A percentile compares a stretch with the other conserved stretches of the same genome.
Conservation (phyloP, 2,329 filamentous ascomycete genomes). For the Tolypocladium inflatum region DNA sequence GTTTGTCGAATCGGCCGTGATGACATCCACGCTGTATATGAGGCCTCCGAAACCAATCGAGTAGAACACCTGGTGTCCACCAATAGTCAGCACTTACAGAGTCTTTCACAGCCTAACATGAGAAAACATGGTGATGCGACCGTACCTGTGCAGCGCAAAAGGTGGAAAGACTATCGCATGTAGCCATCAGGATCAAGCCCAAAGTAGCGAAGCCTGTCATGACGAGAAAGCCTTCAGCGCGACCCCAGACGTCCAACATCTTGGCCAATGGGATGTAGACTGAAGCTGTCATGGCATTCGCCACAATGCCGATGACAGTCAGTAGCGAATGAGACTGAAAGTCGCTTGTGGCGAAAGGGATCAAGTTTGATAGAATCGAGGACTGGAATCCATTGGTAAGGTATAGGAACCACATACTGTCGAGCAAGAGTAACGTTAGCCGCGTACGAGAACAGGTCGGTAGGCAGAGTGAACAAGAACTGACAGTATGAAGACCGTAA, state of each 20-base stretch:
- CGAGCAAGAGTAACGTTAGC: conserved; percentile 3
- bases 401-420: conserved; percentile 36
- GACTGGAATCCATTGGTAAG: conserved; percentile 39
- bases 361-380: conserved; percentile 29
- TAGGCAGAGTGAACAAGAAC: conserved; percentile 2
- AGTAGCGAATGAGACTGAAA: conserved; percentile 44
- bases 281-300: conserved; percentile 44
- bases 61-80: conserved; percentile 42
- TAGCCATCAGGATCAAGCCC: conserved; percentile 51
- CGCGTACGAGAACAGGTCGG: too few relatives aligned
- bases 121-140: too few relatives aligned
- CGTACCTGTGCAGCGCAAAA: conserved; percentile 42
- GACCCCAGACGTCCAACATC: conserved; percentile 53
- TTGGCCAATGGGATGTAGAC: conserved; percentile 54
- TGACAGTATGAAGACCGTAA: conserved; percentile 20
- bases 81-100: too few relatives aligned
- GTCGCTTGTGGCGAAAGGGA: conserved; percentile 37
- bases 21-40: conserved; percentile 52
- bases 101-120: too few relatives aligned
- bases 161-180: conserved; percentile 30
- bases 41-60: conserved; percentile 50
- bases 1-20: conserved; percentile 52
- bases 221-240: conserved; percentile 48
- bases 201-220: conserved; percentile 38
- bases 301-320: conserved; percentile 42